Base-by-base conservation (phyloP, 2,329 filamentous ascomycete genomes). In the Pyrenophora tritici-repentis region DNA sequence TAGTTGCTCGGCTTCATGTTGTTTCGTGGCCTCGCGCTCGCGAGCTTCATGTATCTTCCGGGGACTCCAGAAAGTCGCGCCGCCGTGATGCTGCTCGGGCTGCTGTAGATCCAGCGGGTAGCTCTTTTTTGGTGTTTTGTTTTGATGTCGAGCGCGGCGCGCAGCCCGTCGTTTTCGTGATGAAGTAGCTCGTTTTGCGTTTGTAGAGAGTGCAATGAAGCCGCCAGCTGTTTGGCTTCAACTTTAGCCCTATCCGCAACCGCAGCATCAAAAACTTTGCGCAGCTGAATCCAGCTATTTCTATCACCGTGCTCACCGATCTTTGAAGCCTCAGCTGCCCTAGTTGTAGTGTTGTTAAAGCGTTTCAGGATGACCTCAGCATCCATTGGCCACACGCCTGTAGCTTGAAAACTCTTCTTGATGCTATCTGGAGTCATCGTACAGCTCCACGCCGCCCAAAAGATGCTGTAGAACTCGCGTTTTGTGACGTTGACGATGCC, bases 401-500 rank as follows among this genome's bases (percentile, higher is more conserved):
- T 46, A 46, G 43, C 43, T 39, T 46, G 1, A 46, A 46, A 46
- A 18, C 18, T 18, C 18, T 18, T 18, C 18, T 18, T 18, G 18
- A 18, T 18, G 18, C 18, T 18, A 18, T 18, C 18, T 5, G 5
- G 18, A 18, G 3, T 18, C 5, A 18, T 18, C 5, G 18, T 18
- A 18, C 3, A 18, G 18, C 18, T 18, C 18, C 18, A 18, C 3
- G 18, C 5, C 18, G 3, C 5, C 18, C 18, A 18, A 5, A 18
- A 18, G 18, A 18, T 18, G n/a, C 18, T 3, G 5, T 3, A 18
- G 5, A 5, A 18, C 3, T 18, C 18, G 18, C 18, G 3, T 18
- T 18, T 18, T 5, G 3, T 18, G 18, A 18, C 18, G 18, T 5
- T 18, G 18, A 18, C 18, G 18, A 18, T 3, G 18, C 3, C 18